A percentile compares a stretch with the other conserved stretches of the same genome.
phyloP scores from a whole-genome alignment of 2,329 filamentous ascomycete genomes.

The Zymoseptoria pseudotritici region DNA sequence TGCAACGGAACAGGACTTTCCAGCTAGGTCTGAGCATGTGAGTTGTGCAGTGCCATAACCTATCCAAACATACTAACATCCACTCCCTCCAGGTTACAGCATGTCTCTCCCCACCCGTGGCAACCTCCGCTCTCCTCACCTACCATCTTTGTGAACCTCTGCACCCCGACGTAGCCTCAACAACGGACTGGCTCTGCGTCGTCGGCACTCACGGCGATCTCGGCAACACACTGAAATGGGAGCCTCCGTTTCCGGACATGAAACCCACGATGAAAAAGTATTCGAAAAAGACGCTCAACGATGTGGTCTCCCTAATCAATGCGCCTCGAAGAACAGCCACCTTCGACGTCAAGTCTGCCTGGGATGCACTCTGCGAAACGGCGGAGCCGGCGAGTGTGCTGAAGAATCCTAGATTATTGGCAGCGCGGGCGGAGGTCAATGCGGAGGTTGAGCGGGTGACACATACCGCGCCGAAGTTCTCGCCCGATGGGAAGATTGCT shows the following conservation, averaged over 20 bases:
- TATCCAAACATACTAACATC: not conserved
- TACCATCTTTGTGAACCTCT: slow-evolving; percentile 56
- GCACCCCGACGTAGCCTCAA: slow-evolving; percentile 42
- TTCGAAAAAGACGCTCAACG: slow-evolving; percentile 56
- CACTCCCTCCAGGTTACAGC: slow-evolving; percentile 41
- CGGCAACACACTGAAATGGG: slow-evolving; percentile 58
- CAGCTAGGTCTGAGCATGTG: slow-evolving; percentile 43
- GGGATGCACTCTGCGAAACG: slow-evolving; percentile 50
- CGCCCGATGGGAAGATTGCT: slow-evolving; percentile 53
- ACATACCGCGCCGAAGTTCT: slow-evolving; percentile 57
- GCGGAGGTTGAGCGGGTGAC: slow-evolving; percentile 55
- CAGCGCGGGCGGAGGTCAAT: slow-evolving; percentile 52
- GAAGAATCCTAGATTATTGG: slow-evolving; percentile 42
- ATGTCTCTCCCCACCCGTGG: slow-evolving; percentile 57
- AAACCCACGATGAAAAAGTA: slow-evolving; percentile 50
- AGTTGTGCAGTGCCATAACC: not conserved
- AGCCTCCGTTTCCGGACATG: slow-evolving; percentile 61
- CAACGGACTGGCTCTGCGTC: slow-evolving; percentile 55
- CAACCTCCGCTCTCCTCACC: slow-evolving; percentile 56
- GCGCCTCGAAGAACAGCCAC: slow-evolving; percentile 56
- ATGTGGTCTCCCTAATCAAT: slow-evolving; percentile 57
- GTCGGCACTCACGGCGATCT: slow-evolving; percentile 59
- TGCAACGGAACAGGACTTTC: slow-evolving; percentile 50
- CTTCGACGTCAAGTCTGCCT: slow-evolving; percentile 54
- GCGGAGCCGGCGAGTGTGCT: slow-evolving; percentile 46